A percentile compares a stretch with the other conserved stretches of the same genome.
These are phyloP conservation scores for Boletus rubroflammeus DNA, from an alignment of 768 basidiomycete species.

Conservation along the genomic window DNA sequence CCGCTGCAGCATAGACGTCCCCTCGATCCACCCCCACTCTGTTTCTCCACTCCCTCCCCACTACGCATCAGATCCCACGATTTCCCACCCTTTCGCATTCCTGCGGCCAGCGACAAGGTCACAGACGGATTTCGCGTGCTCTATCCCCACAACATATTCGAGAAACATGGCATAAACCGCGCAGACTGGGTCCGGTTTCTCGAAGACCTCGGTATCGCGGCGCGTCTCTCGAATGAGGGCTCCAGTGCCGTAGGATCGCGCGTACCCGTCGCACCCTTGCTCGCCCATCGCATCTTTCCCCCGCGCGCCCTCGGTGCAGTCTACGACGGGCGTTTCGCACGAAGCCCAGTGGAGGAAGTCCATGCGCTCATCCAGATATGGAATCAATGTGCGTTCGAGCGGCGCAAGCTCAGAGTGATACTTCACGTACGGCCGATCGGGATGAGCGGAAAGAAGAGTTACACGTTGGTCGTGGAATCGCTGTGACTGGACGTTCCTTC, in stretches of 20 bases:
- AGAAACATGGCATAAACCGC: slow-evolving; percentile 26
- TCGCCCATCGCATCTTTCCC: slow-evolving; percentile 15
- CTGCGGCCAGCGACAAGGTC: slow-evolving; percentile 19
- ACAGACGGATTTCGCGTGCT: slow-evolving; percentile 26
- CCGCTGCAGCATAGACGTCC: slow-evolving; percentile 13
- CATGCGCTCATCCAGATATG: slow-evolving; percentile 26
- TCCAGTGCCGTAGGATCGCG: slow-evolving; percentile 24
- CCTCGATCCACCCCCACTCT: slow-evolving; percentile 30
- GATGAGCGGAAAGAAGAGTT: slow-evolving; percentile 2
- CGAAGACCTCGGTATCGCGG: slow-evolving; percentile 26
- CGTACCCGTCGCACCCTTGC: slow-evolving; percentile 14
- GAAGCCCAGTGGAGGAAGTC: slow-evolving; percentile 20
- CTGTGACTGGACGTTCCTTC: slow-evolving; percentile 9
- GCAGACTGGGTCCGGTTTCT: slow-evolving; percentile 31
- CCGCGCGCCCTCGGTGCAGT: slow-evolving; percentile 8
- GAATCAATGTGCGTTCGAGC: slow-evolving; percentile 33
- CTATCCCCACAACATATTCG: slow-evolving; percentile 25
- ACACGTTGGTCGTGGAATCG: slow-evolving; percentile 26
- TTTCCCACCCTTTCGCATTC: slow-evolving; percentile 28
- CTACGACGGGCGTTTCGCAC: slow-evolving; percentile 22
- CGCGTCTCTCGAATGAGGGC: slow-evolving; percentile 23
- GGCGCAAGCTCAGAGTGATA: slow-evolving; percentile 25
- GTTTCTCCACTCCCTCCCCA: slow-evolving; percentile 29
- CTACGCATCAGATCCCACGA: slow-evolving; percentile 24
- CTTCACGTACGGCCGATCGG: slow-evolving; percentile 10